These are phyloP conservation scores for sorghum (Sorghum bicolor) DNA, from an alignment of 176 grass and related monocot genomes.

Conservation along the genomic window DNA sequence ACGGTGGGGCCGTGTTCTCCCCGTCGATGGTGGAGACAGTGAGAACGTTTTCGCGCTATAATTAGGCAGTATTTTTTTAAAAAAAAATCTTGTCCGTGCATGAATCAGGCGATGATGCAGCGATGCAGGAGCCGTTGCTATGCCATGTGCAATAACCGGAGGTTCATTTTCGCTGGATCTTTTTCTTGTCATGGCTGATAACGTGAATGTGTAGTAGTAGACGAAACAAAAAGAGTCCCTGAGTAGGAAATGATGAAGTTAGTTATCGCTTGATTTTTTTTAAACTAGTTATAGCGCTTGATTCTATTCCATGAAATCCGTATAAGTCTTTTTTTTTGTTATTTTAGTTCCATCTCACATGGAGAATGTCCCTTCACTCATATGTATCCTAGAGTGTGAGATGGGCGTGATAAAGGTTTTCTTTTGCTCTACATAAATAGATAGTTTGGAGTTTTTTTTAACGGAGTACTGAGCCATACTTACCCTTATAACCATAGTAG, in stretches of 20 bases:
- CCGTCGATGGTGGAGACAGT: conserved; percentile 43
- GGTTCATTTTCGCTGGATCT: neutral
- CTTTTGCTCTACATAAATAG: no score
- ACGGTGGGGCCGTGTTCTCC: conserved; percentile 22
- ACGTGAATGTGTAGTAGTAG: neutral
- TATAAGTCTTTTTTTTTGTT: neutral
- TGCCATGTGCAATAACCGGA: conserved; percentile 24
- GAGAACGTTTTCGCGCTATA: conserved; percentile 12
- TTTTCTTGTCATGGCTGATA: neutral
- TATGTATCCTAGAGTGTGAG: no score
- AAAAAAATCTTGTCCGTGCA: neutral
- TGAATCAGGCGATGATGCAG: neutral
- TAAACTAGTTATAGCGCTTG: no score
- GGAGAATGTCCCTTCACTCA: neutral
- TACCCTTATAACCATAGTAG: no score
- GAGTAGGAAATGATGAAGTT: neutral
- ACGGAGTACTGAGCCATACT: no score
- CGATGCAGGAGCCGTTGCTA: neutral
- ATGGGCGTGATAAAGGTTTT: no score
- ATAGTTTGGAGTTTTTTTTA: no score
- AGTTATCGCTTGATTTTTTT: neutral
- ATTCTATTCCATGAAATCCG: neutral
- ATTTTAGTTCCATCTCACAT: neutral
- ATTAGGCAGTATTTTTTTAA: neutral
- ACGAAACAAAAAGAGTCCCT: neutral